Evolutionary conservation across 768 basidiomycete species (phyloP).

Genomic region (Boletus rubroflammeus): DNA sequence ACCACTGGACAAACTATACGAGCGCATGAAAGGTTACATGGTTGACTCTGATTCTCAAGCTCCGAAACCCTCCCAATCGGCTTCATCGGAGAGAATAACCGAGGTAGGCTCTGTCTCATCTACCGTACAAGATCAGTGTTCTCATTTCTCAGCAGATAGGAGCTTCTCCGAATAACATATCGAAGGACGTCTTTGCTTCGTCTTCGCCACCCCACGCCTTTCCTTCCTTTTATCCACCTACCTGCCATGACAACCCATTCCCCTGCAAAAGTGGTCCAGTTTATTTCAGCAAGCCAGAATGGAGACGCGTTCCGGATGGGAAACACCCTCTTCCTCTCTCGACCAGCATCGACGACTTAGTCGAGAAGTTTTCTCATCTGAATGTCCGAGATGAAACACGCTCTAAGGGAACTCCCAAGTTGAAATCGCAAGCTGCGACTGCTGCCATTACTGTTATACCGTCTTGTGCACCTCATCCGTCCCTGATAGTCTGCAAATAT

Average conservation of each 20-base stretch:
- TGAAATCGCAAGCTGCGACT: slow-evolving; percentile 11
- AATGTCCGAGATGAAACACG: slow-evolving; percentile 12
- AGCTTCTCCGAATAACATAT: fast-evolving
- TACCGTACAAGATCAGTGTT: background rate
- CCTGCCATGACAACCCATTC: slow-evolving; percentile 17
- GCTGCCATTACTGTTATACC: slow-evolving; percentile 16
- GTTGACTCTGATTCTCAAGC: background rate
- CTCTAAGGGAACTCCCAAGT: background rate
- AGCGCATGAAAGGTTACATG: background rate
- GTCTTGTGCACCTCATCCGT: slow-evolving; percentile 17
- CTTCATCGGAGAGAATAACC: background rate
- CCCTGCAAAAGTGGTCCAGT: slow-evolving; percentile 8
- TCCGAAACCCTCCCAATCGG: fast-evolving
- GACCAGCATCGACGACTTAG: slow-evolving; percentile 3
- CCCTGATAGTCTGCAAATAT: background rate
- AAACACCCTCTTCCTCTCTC: background rate
- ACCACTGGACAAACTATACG: background rate
- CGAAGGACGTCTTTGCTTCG: background rate
- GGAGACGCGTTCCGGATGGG: background rate
- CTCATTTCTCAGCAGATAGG: background rate
- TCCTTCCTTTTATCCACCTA: slow-evolving; percentile 13
- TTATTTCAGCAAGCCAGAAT: background rate
- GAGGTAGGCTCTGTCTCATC: background rate
- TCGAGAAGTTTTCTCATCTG: slow-evolving; percentile 13
- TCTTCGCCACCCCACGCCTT: slow-evolving; percentile 16